A percentile compares a stretch with the other conserved stretches of the same genome.
Evolutionary conservation across 2,329 filamentous ascomycete genomes (phyloP).

Genomic region (Hypoxylon rubiginosum): DNA sequence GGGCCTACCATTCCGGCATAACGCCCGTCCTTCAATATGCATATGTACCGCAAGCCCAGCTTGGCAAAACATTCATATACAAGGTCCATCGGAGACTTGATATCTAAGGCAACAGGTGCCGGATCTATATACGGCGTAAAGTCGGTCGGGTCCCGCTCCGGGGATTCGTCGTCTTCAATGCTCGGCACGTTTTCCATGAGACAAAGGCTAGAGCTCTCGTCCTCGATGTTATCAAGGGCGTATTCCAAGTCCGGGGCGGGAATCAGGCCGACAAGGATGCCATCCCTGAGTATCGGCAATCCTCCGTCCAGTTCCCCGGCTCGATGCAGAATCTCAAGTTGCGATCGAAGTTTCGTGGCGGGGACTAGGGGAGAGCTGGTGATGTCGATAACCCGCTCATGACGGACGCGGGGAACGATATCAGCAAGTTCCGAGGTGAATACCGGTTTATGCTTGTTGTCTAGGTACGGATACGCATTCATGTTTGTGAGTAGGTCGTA

Average conservation of each 20-base stretch:
- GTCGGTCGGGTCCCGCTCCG: constrained; percentile 76
- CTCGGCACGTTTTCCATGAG: constrained; percentile 80
- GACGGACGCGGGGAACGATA: constrained; percentile 81
- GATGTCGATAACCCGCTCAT: constrained; percentile 88
- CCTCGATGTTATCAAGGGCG: constrained; percentile 84
- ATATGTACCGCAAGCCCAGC: constrained; percentile 91
- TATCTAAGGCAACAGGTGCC: constrained; percentile 88
- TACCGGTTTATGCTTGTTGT: constrained; percentile 92
- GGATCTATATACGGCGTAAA: constrained; percentile 94
- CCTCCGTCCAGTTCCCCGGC: constrained; percentile 94
- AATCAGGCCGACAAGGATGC: constrained; percentile 87
- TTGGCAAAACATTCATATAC: constrained; percentile 98
- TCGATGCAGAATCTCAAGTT: constrained; percentile 84
- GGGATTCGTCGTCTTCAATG: constrained; percentile 74
- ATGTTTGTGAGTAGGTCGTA: constrained; percentile 96
- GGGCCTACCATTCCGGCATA: constrained; percentile 86
- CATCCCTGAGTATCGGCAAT: constrained; percentile 84
- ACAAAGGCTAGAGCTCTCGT: constrained; percentile 81
- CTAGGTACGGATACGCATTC: constrained; percentile 98
- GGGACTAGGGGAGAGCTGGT: constrained; percentile 83
- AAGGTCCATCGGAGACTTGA: constrained; percentile 90
- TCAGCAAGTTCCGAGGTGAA: constrained; percentile 91
- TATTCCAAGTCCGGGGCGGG: constrained; percentile 95
- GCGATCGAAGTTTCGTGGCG: constrained; percentile 80
- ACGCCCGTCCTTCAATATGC: constrained; percentile 84